Evolutionary conservation across 2,329 filamentous ascomycete species (phyloP), one percentile per base, ranked within the genome.

Genomic region (Microsporum canis): DNA sequence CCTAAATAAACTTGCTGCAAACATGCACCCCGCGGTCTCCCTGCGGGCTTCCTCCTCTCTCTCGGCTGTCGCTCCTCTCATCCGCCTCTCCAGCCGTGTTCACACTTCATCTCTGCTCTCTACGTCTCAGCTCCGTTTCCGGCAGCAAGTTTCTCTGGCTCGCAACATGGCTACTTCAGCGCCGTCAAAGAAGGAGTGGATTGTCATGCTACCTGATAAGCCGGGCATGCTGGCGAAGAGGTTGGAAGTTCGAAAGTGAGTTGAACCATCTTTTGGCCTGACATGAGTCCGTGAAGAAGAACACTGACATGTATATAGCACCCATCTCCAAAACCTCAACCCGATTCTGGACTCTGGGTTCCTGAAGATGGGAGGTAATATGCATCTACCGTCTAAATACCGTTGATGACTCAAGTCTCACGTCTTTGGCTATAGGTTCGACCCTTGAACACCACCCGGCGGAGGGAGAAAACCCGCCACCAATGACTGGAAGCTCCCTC

Each of bases 401-500:
- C n/a, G 27, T 33, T 17, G 27, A 7, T 17, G 23, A 7, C 51
- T 17, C 4, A 14, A 6, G 12, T 3, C 23, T 47, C 6, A 47
- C 3, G 6, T 29, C 6, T 7, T 6, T 43, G 23, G 23, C 43
- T 47, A 17, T 31, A 85, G 88, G 88, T 47, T 88, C 86, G 27
- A 77, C 87, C 59, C 76, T 92, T 5, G 81, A 87, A 47, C 80
- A 83, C 6, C 79, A 87, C 39, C 86, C 88, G 38, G 78, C 82
- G 4, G 82, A 87, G 59, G 82, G 81, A 62, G 80, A 86, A 29
- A 74, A 76, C 3, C 38, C 57, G 4, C 82, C 80, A 23, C 81
- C 84, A 49, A 90, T 94, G 76, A 83, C 84, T 65, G 90, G 89
- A 47, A 90, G 86, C 71, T 83, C 85, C 17, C 76, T 94, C 69